phyloP scores from a whole-genome alignment of 176 grass and related monocot genomes.

The Rhynchospora pubera region DNA sequence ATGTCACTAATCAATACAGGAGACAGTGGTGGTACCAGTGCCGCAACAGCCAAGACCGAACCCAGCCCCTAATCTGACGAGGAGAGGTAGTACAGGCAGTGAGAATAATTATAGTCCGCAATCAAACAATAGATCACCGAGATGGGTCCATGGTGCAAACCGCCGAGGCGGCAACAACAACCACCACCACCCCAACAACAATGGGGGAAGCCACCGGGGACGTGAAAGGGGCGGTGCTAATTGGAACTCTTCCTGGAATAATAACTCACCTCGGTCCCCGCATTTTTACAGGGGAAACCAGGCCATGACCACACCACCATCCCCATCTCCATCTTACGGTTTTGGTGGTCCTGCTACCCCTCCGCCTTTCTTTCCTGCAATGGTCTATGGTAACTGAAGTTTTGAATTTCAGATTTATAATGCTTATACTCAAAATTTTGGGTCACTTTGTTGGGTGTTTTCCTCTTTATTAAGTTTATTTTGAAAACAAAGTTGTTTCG shows the following conservation, averaged over 20 bases:
- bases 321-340: conserved; percentile 14
- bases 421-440: conserved; percentile 24
- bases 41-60: conserved; percentile 11
- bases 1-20: conserved; percentile 25
- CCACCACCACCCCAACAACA: conserved; percentile 7
- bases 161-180: conserved; percentile 27
- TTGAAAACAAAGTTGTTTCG: neutral
- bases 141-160: neutral
- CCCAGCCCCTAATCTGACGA: conserved; percentile 24
- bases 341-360: conserved; percentile 31
- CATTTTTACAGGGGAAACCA: conserved; percentile 1
- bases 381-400: conserved; percentile 28
- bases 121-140: conserved; percentile 11
- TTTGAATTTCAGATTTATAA: neutral
- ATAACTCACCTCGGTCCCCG: neutral
- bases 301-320: neutral
- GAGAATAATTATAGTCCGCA: neutral
- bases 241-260: conserved; percentile 2
- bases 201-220: neutral
- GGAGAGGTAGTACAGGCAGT: neutral
- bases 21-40: conserved; percentile 24
- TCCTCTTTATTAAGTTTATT: neutral
- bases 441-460: neutral
- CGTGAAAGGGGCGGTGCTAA: conserved; percentile 6
- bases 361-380: conserved; percentile 21